phyloP scores from a whole-genome alignment of 306 rosid genomes.

The Myrica gale region DNA sequence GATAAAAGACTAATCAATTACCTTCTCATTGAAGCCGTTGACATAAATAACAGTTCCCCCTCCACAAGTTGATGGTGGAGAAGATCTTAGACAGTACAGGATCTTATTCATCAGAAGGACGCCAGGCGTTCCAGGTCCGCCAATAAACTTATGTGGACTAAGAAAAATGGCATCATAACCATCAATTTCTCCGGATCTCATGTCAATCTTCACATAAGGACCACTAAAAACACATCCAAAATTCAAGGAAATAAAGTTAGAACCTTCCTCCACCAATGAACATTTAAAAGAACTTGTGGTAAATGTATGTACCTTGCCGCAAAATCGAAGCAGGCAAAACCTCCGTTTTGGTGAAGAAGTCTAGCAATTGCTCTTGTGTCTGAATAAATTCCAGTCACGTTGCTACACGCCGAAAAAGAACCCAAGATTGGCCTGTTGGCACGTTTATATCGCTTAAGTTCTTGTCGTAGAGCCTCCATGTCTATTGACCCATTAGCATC shows the following conservation, averaged over 20 bases:
- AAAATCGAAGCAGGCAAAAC: conserved; percentile 73
- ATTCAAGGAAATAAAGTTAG: background rate
- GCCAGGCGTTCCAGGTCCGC: conserved; percentile 86
- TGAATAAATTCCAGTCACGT: conserved; percentile 72
- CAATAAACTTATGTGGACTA: conserved; percentile 80
- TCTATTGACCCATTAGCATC: conserved; percentile 57
- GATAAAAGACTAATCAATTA: background rate
- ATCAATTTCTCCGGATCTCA: conserved; percentile 50
- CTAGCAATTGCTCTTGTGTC: conserved; percentile 62
- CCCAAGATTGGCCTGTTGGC: conserved; percentile 68
- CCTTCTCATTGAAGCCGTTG: conserved; percentile 68
- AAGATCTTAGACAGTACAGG: conserved; percentile 47
- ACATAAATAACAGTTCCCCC: conserved; percentile 81
- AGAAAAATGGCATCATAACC: conserved; percentile 73
- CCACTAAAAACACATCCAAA: conserved; percentile 44
- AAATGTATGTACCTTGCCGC: conserved; percentile 62
- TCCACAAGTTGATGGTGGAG: conserved; percentile 83
- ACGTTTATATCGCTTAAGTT: conserved; percentile 46
- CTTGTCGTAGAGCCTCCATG: conserved; percentile 44
- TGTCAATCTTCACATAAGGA: conserved; percentile 63
- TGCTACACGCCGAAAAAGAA: conserved; percentile 86
- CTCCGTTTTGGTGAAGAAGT: conserved; percentile 69
- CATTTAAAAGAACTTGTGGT: too few species aligned
- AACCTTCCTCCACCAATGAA: background rate
- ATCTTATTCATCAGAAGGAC: conserved; percentile 56